Base-by-base conservation (phyloP, 352 stramenopile species). In the Phytophthora capsici region DNA sequence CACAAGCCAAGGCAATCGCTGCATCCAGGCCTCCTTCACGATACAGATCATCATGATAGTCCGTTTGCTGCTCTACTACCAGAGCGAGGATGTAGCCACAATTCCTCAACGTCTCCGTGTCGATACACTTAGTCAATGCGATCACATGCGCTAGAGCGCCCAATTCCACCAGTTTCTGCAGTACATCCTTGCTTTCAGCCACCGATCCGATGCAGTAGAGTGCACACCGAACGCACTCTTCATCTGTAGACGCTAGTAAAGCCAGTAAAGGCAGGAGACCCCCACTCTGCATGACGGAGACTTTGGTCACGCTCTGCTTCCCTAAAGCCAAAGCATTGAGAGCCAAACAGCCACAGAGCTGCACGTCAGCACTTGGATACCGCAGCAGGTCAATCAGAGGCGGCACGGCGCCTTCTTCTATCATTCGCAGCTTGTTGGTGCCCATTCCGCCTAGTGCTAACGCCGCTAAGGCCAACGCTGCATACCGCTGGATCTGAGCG, bases 401-500 rank as follows among this genome's bases (percentile, higher is more conserved):
- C 20, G 86, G 84, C 28, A 99, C 80, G 3, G 94, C 95, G 8
- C 96, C 96, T 59, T 98, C 86, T 56, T 98, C 87, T 6, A 98
- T 81, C 63, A 99, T 77, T 19, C 92, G 82, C 8, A 97, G 62
- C 74, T 98, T 99, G 76, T 98, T 97, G 55, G 87, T 86, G n/a
- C 86, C 85, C 58, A 98, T 89, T 58, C 93, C 93, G 23, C 96
- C 97, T 1, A 99, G 75, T 1, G 88, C 91, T 20, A 99, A 71
- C 20, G 89, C 96, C 14, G 96, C 95, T 7, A 99, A 71, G 14
- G 95, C 86, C 47, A 99, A 78, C 6, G 93, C 88, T 13, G 96
- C 95, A 52, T 97, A 98, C 3, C 95, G 84, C 76, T 99, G 95
- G 58, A 99, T 98, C 70, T 99, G 92, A 9, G 95, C 79, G 58